Base-by-base conservation (phyloP, 2,329 filamentous ascomycete genomes). In the Hymenoscyphus linearis region DNA sequence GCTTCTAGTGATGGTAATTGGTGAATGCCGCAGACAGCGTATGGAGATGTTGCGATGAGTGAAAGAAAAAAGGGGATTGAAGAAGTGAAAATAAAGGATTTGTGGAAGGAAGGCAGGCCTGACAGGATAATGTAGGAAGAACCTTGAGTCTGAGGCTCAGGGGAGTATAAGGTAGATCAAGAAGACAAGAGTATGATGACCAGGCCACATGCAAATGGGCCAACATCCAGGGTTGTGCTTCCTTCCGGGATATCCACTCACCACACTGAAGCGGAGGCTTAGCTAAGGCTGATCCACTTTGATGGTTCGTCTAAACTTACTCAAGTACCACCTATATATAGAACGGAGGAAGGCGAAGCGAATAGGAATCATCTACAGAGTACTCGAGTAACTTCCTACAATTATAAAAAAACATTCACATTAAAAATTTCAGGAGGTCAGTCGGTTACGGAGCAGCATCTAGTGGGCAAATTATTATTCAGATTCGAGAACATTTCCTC, bases 41-140 rank as follows among this genome's bases (percentile, higher is more conserved):
- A 25, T 37, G 40, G 62, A 60, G 52, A 55, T 52, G 56, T 66
- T 53, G 18, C 31, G 61, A 62, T 60, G 50, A 44, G 18, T 53
- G 18, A 36, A 22, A 12, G 55, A 47, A 58, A 60, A 59, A 61
- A 57, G 37, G 7, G 44, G 10, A 50, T 25, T 22, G 25, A 18
- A 22, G 44, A 50, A 50, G 22, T 50, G 44, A 50, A 22, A 50
- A 50, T 7, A 31, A 31, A 5, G 2, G 4, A 31, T 31, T 31
- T 31, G 31, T 31, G 31, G 31, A 31, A 31, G 31, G 31, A 31
- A 31, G 27, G 27, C 5, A 31, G 31, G 31, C n/a, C n/a, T n/a
- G 37, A 44, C 7, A 50, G 44, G 44, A 50, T 22, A 4, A 12
- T 50, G 44, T 25, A 50, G 44, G 44, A 50, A 25, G 44, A 18